Conservation (phyloP, 306 rosid species). For the Cucurbita ficifolia region DNA sequence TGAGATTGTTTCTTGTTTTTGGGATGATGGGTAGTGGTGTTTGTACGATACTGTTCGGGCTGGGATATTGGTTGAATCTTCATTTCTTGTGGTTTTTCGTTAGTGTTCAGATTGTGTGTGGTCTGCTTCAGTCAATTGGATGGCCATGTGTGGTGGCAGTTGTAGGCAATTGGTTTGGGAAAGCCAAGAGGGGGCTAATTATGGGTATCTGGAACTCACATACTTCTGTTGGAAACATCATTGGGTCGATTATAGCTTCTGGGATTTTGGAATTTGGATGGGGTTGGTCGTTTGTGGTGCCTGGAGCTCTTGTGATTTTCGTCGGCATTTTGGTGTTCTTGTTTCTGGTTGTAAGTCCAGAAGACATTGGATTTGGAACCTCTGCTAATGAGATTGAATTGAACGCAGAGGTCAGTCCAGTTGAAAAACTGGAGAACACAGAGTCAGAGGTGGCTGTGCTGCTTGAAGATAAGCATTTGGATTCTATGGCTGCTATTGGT, state of each 20-base stretch:
- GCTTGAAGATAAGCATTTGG: slow-evolving; percentile 19
- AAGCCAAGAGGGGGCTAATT: slow-evolving; percentile 72
- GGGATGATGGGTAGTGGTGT: slow-evolving; percentile 90
- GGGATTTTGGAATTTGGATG: slow-evolving; percentile 72
- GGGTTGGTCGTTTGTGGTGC: slow-evolving; percentile 95
- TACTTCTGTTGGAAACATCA: slow-evolving; percentile 78
- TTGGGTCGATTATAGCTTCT: slow-evolving; percentile 67
- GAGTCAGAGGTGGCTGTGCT: slow-evolving; percentile 65
- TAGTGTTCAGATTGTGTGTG: slow-evolving; percentile 64
- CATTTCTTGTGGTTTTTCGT: slow-evolving; percentile 60
- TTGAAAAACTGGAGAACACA: slow-evolving; percentile 9
- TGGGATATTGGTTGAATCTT: slow-evolving; percentile 73
- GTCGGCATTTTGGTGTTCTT: slow-evolving; percentile 48
- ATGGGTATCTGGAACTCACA: slow-evolving; percentile 92
- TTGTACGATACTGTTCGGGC: slow-evolving; percentile 52
- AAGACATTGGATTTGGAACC: slow-evolving; percentile 44
- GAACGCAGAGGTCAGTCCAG: slow-evolving; percentile 8
- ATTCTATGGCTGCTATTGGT: slow-evolving; percentile 64
- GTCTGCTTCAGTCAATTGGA: slow-evolving; percentile 87
- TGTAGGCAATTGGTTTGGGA: slow-evolving; percentile 81
- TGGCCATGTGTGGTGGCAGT: slow-evolving; percentile 97
- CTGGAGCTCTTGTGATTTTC: slow-evolving; percentile 56
- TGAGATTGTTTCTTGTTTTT: slow-evolving; percentile 68
- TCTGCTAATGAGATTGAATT: slow-evolving; percentile 39
- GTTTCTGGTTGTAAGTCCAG: slow-evolving; percentile 66